A percentile compares a stretch with the other conserved stretches of the same genome.
phyloP scores from a whole-genome alignment of 306 rosid genomes.

The Potentilla sterilis region DNA sequence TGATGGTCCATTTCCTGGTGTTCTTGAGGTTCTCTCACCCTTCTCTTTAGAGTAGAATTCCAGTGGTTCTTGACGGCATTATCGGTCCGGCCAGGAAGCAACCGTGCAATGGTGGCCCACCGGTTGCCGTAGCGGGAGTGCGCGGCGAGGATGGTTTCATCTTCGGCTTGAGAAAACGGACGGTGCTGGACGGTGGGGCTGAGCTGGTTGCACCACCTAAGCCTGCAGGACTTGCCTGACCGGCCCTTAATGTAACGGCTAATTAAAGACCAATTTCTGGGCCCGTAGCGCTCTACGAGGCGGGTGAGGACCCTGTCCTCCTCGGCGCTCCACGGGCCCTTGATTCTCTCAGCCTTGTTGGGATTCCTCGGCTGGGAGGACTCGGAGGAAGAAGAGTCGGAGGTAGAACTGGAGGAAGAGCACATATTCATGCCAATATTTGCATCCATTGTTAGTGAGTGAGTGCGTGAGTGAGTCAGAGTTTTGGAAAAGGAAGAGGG shows the following conservation, averaged over 20 bases:
- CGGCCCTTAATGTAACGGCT: slow-evolving; percentile 82
- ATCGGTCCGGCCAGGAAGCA: slow-evolving; percentile 90
- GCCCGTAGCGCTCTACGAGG: slow-evolving; percentile 74
- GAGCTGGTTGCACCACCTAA: slow-evolving; percentile 94
- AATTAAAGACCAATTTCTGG: slow-evolving; percentile 87
- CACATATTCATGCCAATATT: slow-evolving; percentile 26
- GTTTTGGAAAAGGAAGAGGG: background rate
- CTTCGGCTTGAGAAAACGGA: slow-evolving; percentile 77
- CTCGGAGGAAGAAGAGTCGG: slow-evolving; percentile 64
- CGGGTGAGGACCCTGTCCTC: slow-evolving; percentile 80
- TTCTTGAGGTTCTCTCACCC: slow-evolving; percentile 28
- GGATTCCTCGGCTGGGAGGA: slow-evolving; percentile 34
- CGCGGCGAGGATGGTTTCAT: slow-evolving; percentile 67
- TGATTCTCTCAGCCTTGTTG: slow-evolving; percentile 47
- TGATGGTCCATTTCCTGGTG: background rate
- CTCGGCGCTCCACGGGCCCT: slow-evolving; percentile 97
- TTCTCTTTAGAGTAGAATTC: slow-evolving; percentile 90
- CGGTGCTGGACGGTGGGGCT: slow-evolving; percentile 87
- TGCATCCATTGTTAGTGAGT: slow-evolving; percentile 30
- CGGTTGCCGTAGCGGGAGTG: slow-evolving; percentile 78
- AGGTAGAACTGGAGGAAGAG: slow-evolving; percentile 58
- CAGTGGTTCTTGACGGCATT: slow-evolving; percentile 96
- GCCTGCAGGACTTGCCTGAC: slow-evolving; percentile 92
- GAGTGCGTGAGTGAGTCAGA: background rate
- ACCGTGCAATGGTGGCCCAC: slow-evolving; percentile 95